Percentiles rank a stretch among this genome's conserved stretches.
Evolutionary conservation across 2,329 filamentous ascomycete species (phyloP).

Genomic region (Dissoconium aciculare): DNA sequence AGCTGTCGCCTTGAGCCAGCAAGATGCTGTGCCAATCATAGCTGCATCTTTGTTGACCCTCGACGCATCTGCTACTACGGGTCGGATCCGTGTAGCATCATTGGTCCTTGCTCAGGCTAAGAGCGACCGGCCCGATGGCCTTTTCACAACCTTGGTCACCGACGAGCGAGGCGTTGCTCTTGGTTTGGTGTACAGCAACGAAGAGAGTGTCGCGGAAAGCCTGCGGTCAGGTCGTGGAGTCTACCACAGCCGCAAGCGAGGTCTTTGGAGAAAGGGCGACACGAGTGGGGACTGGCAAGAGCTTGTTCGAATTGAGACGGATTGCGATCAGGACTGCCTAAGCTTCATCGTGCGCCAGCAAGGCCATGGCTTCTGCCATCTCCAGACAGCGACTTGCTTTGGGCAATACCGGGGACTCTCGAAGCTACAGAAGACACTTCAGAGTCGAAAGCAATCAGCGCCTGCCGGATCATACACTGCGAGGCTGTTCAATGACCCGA

Average conservation of each 20-base stretch:
- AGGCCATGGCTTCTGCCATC: slow-evolving; percentile 80
- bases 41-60: slow-evolving; percentile 56
- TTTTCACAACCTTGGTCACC: slow-evolving; percentile 80
- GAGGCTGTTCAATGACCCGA: slow-evolving; percentile 78
- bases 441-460: slow-evolving; percentile 65
- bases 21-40: slow-evolving; percentile 52
- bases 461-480: slow-evolving; percentile 88
- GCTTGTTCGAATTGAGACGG: slow-evolving; percentile 65
- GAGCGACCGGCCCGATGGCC: slow-evolving; percentile 67
- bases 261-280: slow-evolving; percentile 91
- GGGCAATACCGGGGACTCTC: slow-evolving; percentile 69
- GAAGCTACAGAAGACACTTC: slow-evolving; percentile 72
- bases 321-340: slow-evolving; percentile 88
- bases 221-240: slow-evolving; percentile 69
- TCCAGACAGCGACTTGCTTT: slow-evolving; percentile 85
- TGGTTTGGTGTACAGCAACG: slow-evolving; percentile 86
- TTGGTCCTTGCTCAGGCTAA: slow-evolving; percentile 61
- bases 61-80: slow-evolving; percentile 42
- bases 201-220: slow-evolving; percentile 77
- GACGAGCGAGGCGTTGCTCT: slow-evolving; percentile 74
- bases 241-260: slow-evolving; percentile 90
- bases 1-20: slow-evolving; percentile 28
- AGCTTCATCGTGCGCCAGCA: slow-evolving; percentile 82
- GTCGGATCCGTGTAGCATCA: slow-evolving; percentile 50
- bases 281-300: slow-evolving; percentile 90